Conservation (phyloP, 257 asterid species). For the Leonotis leonurus region DNA sequence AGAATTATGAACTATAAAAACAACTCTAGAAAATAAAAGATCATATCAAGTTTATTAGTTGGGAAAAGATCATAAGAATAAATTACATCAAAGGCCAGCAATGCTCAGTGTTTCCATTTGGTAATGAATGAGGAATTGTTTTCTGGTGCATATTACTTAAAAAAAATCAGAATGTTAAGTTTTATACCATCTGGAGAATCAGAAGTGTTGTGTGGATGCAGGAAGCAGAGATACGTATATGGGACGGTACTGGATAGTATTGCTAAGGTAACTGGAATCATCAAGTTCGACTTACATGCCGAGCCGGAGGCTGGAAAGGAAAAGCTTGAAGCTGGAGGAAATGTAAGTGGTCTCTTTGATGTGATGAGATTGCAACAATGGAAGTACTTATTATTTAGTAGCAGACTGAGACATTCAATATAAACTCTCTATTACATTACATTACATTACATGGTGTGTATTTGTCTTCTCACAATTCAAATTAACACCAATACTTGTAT, state of each 20-base stretch:
- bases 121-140: neutral
- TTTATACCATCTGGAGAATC: neutral
- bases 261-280: conserved; percentile 81
- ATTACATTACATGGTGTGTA: too few relatives aligned
- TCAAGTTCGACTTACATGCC: conserved; percentile 85
- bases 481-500: too few relatives aligned
- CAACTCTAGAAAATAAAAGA: conserved; percentile 66
- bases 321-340: conserved; percentile 90
- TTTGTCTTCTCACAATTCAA: too few relatives aligned
- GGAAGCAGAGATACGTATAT: conserved; percentile 86
- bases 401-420: too few relatives aligned
- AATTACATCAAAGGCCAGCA: too few relatives aligned
- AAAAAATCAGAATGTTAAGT: too few relatives aligned
- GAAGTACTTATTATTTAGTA: too few relatives aligned
- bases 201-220: conserved; percentile 20
- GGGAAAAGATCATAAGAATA: too few relatives aligned
- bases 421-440: too few relatives aligned
- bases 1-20: conserved; percentile 17
- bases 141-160: neutral
- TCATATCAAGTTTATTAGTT: neutral
- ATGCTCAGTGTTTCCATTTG: too few relatives aligned
- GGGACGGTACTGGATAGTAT: conserved; percentile 73
- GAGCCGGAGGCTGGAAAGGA: conserved; percentile 72
- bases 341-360: conserved; percentile 74
- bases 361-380: too few relatives aligned